A percentile compares a stretch with the other conserved stretches of the same genome.
phyloP scores from a whole-genome alignment of 305 asterid species.

The Fraxinus albicans region DNA sequence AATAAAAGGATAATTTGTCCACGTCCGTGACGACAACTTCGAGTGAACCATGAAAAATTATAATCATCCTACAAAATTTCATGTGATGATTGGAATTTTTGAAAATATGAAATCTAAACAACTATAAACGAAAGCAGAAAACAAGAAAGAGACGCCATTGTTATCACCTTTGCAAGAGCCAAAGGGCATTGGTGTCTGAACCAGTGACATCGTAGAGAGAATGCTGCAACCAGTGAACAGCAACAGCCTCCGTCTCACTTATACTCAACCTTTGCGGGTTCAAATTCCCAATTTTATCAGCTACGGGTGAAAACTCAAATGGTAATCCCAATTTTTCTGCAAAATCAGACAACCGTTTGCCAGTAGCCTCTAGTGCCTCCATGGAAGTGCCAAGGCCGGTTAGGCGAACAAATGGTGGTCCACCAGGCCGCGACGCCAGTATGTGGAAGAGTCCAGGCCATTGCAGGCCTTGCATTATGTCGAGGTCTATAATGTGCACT shows the following conservation, averaged over 20 bases:
- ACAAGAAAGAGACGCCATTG: neutral
- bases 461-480: slow-evolving; percentile 95
- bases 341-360: slow-evolving; percentile 83
- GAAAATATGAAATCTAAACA: neutral
- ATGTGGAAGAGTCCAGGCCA: slow-evolving; percentile 98
- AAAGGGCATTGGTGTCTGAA: slow-evolving; percentile 73
- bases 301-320: slow-evolving; percentile 73
- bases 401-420: slow-evolving; percentile 86
- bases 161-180: slow-evolving; percentile 80
- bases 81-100: neutral
- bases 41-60: neutral
- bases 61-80: neutral
- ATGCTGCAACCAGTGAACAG: slow-evolving; percentile 98
- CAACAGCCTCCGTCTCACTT: slow-evolving; percentile 86
- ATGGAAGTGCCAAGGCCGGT: slow-evolving; percentile 83
- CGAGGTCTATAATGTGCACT: slow-evolving; percentile 92
- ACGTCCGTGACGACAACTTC: no score
- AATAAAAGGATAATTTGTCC: neutral
- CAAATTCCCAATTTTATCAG: slow-evolving; percentile 82
- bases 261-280: slow-evolving; percentile 64
- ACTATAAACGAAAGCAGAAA: neutral
- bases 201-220: slow-evolving; percentile 94
- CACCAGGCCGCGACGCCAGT: slow-evolving; percentile 83
- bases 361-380: slow-evolving; percentile 90
- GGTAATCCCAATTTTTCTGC: slow-evolving; percentile 86